These are phyloP conservation scores for Senecio squalidus DNA, from an alignment of 140 eudicot genomes.

Conservation along the genomic window DNA sequence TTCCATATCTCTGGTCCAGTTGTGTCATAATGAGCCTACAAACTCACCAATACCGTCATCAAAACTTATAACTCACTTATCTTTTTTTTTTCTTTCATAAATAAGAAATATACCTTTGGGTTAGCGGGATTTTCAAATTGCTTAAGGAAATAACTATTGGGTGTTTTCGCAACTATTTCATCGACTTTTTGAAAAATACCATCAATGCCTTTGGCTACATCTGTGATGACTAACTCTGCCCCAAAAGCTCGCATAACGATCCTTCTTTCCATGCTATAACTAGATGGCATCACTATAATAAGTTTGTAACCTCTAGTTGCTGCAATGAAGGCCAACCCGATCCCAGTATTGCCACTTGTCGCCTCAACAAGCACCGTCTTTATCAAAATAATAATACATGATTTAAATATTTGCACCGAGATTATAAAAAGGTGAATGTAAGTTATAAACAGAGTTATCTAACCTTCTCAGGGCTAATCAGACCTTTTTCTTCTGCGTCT, in stretches of 20 bases:
- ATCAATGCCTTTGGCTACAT: constrained; percentile 42
- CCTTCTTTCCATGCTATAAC: constrained; percentile 57
- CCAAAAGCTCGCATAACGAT: constrained; percentile 56
- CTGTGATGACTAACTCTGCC: constrained; percentile 45
- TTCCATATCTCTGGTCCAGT: constrained; percentile 91
- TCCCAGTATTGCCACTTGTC: constrained; percentile 65
- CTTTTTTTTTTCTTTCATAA: not conserved
- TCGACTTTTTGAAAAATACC: constrained; percentile 33
- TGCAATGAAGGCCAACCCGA: constrained; percentile 61
- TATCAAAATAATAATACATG: not conserved
- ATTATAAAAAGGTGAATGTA: not conserved
- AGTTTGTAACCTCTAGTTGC: constrained; percentile 54
- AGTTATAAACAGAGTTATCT: constrained; percentile 1
- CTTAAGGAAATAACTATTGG: constrained; percentile 41
- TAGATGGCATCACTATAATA: constrained; percentile 46
- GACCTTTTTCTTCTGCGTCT: constrained; percentile 82
- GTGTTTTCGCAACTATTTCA: constrained; percentile 43
- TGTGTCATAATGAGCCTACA: constrained; percentile 67
- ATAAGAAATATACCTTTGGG: constrained; percentile 37
- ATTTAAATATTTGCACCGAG: not conserved
- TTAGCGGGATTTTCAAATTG: constrained; percentile 61
- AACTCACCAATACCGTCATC: not conserved
- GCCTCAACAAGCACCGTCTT: constrained; percentile 56
- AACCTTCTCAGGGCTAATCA: constrained; percentile 72
- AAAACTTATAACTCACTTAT: not conserved